phyloP scores from a whole-genome alignment of 2,329 filamentous ascomycete species.

The Torrubiellomyces zombiae region DNA sequence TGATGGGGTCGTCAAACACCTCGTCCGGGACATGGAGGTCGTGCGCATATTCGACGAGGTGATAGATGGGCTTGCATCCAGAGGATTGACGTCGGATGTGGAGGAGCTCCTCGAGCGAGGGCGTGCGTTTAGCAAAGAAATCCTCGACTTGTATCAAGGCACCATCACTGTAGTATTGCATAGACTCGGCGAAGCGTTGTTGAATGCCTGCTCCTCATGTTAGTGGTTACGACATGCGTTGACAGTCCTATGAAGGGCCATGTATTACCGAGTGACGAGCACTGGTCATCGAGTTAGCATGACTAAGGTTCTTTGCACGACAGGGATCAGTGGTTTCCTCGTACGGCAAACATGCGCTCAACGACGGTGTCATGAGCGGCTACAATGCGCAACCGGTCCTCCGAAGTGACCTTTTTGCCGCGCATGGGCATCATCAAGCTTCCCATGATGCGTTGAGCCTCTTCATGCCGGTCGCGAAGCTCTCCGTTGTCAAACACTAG shows the following conservation, averaged over 20 bases:
- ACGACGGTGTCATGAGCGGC: constrained; percentile 7
- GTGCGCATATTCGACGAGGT: constrained; percentile 9
- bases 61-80: constrained; percentile 8
- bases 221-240: too few relatives aligned
- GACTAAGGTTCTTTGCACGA: neutral
- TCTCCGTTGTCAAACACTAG: constrained; percentile 9
- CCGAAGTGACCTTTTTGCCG: neutral
- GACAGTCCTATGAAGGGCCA: too few relatives aligned
- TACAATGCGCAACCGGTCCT: constrained; percentile 5
- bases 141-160: constrained; percentile 7
- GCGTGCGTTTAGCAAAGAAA: constrained; percentile 2
- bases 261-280: too few relatives aligned
- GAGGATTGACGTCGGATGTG: constrained; percentile 6
- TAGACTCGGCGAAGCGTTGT: constrained; percentile 6
- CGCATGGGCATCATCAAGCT: constrained; percentile 7
- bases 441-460: constrained; percentile 6
- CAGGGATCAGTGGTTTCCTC: too few relatives aligned
- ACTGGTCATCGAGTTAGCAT: too few relatives aligned
- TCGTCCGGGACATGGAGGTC: constrained; percentile 6
- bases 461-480: constrained; percentile 5
- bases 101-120: constrained; percentile 7
- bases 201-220: too few relatives aligned
- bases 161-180: constrained; percentile 7
- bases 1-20: constrained; percentile 7
- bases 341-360: constrained; percentile 4